Evolutionary conservation across 2,329 filamentous ascomycete species (phyloP).

Genomic region (Escovopsis sp.): DNA sequence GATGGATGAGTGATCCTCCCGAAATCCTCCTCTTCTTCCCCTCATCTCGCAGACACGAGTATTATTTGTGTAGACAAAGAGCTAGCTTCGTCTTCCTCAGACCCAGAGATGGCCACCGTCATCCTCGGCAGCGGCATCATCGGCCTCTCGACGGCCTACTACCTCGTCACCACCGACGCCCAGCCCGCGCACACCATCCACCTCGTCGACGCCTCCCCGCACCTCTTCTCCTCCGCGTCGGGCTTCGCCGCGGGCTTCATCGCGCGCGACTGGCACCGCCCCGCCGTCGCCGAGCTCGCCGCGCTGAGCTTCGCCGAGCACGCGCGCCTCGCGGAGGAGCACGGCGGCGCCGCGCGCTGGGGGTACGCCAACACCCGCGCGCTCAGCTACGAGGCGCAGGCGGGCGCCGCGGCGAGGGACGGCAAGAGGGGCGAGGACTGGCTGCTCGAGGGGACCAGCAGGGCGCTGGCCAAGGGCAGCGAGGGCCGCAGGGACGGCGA

Average conservation of each 20-base stretch:
- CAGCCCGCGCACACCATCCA: slow-evolving; percentile 28
- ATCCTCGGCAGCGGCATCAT: slow-evolving; percentile 60
- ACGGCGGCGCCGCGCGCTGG: slow-evolving; percentile 41
- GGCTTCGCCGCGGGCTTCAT: slow-evolving; percentile 63
- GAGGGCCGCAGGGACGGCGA: slow-evolving; percentile 15
- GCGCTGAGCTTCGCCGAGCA: slow-evolving; percentile 57
- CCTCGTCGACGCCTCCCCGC: slow-evolving; percentile 29
- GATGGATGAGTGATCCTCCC: no score
- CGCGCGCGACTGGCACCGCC: slow-evolving; percentile 56
- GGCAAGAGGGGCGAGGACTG: slow-evolving; percentile 43
- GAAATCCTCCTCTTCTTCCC: no score
- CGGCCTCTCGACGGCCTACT: slow-evolving; percentile 57
- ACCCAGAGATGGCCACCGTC: slow-evolving; percentile 33
- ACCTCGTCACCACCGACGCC: slow-evolving; percentile 39
- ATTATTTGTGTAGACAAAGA: no score
- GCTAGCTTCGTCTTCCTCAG: no score
- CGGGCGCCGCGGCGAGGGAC: slow-evolving; percentile 18
- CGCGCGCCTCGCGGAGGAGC: slow-evolving; percentile 41
- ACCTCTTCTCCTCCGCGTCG: slow-evolving; percentile 59
- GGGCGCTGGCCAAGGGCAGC: slow-evolving; percentile 33
- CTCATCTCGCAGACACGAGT: no score
- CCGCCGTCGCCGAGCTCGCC: slow-evolving; percentile 42
- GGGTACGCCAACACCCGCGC: slow-evolving; percentile 39
- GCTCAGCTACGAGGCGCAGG: slow-evolving; percentile 31
- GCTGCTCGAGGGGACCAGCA: slow-evolving; percentile 48